Base-by-base conservation (phyloP, 2,329 filamentous ascomycete genomes). In the Gaeumannomyces sp. region DNA sequence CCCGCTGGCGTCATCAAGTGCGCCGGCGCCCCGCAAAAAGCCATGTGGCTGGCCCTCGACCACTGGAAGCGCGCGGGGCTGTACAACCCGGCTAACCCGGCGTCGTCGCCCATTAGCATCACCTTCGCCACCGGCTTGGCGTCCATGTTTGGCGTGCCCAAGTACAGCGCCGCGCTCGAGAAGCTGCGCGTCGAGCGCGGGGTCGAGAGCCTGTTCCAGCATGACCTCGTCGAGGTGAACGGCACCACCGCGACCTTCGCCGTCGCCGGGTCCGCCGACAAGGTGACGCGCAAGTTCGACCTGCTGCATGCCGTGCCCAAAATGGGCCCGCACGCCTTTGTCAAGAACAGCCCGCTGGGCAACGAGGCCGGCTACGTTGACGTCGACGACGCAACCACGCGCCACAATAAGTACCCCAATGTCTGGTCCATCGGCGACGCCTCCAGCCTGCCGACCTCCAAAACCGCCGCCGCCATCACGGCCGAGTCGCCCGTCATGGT, bases 21-120 rank as follows among this genome's bases (percentile, higher is more conserved):
- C 67, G 85, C 85, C 2, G 85, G 85, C 59, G 85, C 84, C 2
- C 85, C 85, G 14, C 85, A 87, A 68, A 87, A 87, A 74, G 76
- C 81, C 70, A 82, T 87, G 83, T 87, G 85, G 85, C 78, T 87
- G 22, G 85, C 85, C 1, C 74, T 86, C 58, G 83, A 87, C 70
- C 73, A 84, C 73, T 87, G 85, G 85, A 84, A 82, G 73, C 74
- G 75, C 35, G 76, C 76, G 0, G 84, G 83, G 2, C 71, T 84
- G 4, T 86, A 86, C 73, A 71, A 80, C 64, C 70, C 78, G 1
- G 66, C 67, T 64, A 75, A 77, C 63, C 70, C 76, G 0, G 69
- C 76, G 1, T 60, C 62, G 7, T 84, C 82, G 0, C 70, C 77
- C 2, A 80, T 86, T 69, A 76, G 80, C 28, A 82, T 86, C 66